Conservation (phyloP, 306 rosid genomes). For the Corylus avellana region DNA sequence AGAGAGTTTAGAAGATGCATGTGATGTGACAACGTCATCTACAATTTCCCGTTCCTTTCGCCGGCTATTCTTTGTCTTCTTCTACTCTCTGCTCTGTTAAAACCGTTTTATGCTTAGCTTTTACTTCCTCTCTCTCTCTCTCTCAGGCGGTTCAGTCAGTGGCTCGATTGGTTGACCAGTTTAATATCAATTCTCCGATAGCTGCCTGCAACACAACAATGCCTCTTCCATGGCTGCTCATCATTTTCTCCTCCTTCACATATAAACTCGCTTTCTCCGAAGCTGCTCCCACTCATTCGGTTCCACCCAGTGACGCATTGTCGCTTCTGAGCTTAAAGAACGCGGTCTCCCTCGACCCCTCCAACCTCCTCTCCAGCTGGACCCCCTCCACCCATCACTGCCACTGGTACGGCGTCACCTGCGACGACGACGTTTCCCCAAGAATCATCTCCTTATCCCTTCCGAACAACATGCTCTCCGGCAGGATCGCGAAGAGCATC, state of each 20-base stretch:
- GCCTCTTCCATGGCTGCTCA: conserved; percentile 18
- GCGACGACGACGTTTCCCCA: conserved; percentile 31
- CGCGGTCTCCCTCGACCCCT: conserved; percentile 41
- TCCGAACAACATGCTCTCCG: conserved; percentile 50
- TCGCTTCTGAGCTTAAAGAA: conserved; percentile 54
- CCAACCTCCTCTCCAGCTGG: conserved; percentile 44
- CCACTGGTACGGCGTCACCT: conserved; percentile 53
- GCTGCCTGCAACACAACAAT: background rate
- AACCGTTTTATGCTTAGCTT: background rate
- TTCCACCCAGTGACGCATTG: conserved; percentile 41
- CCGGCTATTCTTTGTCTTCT: conserved; percentile 1
- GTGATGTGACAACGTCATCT: background rate
- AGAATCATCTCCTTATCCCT: conserved; percentile 49
- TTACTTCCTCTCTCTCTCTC: background rate
- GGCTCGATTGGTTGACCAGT: too few species aligned
- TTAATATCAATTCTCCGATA: too few species aligned
- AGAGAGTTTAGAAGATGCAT: too few species aligned
- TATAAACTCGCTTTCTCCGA: conserved; percentile 19
- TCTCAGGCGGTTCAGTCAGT: too few species aligned
- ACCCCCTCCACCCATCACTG: conserved; percentile 34
- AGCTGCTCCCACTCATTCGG: conserved; percentile 21
- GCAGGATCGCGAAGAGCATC: conserved; percentile 46
- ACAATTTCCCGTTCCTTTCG: background rate
- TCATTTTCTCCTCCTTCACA: conserved; percentile 10
- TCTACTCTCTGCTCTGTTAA: background rate